Evolutionary conservation across 169 alveolate genomes (phyloP).

Genomic region (Hepatocystis sp.): DNA sequence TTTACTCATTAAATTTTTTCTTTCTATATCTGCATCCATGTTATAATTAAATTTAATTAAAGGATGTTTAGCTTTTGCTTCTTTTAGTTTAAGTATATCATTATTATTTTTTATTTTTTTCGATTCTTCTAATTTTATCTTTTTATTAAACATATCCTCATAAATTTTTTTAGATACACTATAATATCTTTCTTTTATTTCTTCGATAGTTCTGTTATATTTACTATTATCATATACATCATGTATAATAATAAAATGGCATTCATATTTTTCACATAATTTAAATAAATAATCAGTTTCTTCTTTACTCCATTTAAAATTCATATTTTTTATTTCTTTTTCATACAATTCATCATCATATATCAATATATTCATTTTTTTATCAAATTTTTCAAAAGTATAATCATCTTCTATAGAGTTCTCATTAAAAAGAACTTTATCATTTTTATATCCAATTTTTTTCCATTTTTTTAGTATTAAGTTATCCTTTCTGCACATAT

Average conservation of each 20-base stretch:
- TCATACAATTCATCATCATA: constrained; percentile 85
- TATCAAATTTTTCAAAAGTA: constrained; percentile 82
- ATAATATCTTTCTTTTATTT: constrained; percentile 88
- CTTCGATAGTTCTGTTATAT: constrained; percentile 86
- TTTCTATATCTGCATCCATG: constrained; percentile 86
- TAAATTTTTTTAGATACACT: constrained; percentile 87
- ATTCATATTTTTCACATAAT: constrained; percentile 89
- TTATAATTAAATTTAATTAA: constrained; percentile 86
- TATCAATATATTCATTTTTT: constrained; percentile 80
- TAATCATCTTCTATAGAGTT: constrained; percentile 76
- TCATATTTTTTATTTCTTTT: constrained; percentile 49
- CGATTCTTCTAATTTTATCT: constrained; percentile 85
- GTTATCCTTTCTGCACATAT: constrained; percentile 84
- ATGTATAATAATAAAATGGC: constrained; percentile 86
- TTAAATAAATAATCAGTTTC: constrained; percentile 89
- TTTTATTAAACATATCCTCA: constrained; percentile 86
- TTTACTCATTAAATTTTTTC: constrained; percentile 84
- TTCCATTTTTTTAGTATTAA: constrained; percentile 84
- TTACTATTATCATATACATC: constrained; percentile 85
- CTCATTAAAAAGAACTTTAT: constrained; percentile 25
- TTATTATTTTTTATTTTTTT: constrained; percentile 85
- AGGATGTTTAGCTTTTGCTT: constrained; percentile 87
- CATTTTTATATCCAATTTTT: constrained; percentile 77
- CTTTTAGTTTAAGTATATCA: constrained; percentile 82
- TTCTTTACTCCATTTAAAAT: constrained; percentile 86